These are phyloP conservation scores for Aspergillus piperis DNA, from an alignment of 2,329 filamentous ascomycete species.

Conservation along the genomic window DNA sequence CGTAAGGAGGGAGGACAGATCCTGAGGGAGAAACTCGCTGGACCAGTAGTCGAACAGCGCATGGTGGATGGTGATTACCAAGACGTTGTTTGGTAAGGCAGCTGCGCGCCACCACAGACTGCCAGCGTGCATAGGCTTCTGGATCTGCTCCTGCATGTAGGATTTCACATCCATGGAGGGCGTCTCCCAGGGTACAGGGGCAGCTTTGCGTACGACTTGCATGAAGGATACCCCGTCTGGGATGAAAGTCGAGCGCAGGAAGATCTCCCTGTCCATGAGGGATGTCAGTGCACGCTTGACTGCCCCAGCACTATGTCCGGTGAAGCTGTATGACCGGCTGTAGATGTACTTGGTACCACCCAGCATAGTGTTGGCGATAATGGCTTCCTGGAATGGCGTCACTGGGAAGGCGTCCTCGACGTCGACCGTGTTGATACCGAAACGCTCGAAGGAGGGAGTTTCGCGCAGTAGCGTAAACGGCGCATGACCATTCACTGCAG, in stretches of 20 bases:
- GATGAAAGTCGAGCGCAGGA: neutral
- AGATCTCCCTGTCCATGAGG: neutral
- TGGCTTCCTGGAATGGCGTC: neutral
- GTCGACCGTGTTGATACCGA: neutral
- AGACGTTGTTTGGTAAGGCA: neutral
- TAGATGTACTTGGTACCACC: neutral
- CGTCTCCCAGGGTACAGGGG: conserved; percentile 2
- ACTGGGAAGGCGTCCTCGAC: neutral
- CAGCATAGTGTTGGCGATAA: neutral
- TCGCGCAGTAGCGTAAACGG: neutral
- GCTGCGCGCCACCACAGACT: neutral
- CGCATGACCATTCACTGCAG: neutral
- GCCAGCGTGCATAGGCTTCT: neutral
- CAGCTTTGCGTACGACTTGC: neutral
- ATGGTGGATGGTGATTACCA: conserved; percentile 1
- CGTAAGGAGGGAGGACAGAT: conserved; percentile 6
- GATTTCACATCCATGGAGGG: neutral
- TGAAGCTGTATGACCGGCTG: neutral
- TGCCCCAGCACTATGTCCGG: neutral
- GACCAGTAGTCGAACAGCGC: neutral
- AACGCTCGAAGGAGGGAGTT: neutral
- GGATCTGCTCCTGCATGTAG: conserved; percentile 4
- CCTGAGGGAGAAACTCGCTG: neutral
- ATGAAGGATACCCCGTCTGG: neutral
- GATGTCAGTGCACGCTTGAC: neutral